Evolutionary conservation across 2,329 filamentous ascomycete species (phyloP).

Genomic region (Macrophomina tecta): DNA sequence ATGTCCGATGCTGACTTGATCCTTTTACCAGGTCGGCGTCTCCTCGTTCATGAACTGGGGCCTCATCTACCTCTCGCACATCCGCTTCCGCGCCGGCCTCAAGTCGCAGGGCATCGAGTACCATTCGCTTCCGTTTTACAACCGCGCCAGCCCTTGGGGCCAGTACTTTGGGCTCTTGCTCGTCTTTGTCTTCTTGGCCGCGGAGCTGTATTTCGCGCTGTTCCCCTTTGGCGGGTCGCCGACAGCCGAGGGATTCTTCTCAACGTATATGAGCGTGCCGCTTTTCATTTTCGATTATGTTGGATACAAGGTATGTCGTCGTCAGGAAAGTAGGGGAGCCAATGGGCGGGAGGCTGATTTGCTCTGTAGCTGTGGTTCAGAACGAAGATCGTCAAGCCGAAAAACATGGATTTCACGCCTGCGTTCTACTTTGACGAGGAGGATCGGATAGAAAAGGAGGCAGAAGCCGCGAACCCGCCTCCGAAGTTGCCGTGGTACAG

Average conservation of each 20-base stretch:
- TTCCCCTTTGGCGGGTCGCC: slow-evolving; percentile 40
- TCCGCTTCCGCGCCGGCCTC: slow-evolving; percentile 36
- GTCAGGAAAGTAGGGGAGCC: neutral
- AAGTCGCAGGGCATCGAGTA: slow-evolving; percentile 44
- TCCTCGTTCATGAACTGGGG: slow-evolving; percentile 39
- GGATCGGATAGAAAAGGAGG: slow-evolving; percentile 1
- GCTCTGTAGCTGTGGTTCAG: neutral
- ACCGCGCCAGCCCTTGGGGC: slow-evolving; percentile 57
- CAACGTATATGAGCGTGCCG: slow-evolving; percentile 41
- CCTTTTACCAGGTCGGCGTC: slow-evolving; percentile 34
- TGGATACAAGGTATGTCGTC: slow-evolving; percentile 30
- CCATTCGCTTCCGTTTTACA: slow-evolving; percentile 53
- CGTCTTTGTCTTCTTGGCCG: slow-evolving; percentile 59
- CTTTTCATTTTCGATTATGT: slow-evolving; percentile 41
- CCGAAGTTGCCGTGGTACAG: slow-evolving; percentile 5
- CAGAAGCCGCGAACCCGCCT: neutral
- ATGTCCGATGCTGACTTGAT: too few species aligned
- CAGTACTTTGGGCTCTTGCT: slow-evolving; percentile 56
- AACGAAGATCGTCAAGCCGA: slow-evolving; percentile 4
- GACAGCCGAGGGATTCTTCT: slow-evolving; percentile 41
- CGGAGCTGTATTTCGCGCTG: slow-evolving; percentile 50
- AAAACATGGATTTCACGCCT: slow-evolving; percentile 1
- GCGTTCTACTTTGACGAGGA: slow-evolving; percentile 13
- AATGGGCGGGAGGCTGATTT: neutral
- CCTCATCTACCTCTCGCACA: slow-evolving; percentile 36